These are phyloP conservation scores for Macrolepiota albuminosa DNA, from an alignment of 768 basidiomycete species.

Conservation along the genomic window DNA sequence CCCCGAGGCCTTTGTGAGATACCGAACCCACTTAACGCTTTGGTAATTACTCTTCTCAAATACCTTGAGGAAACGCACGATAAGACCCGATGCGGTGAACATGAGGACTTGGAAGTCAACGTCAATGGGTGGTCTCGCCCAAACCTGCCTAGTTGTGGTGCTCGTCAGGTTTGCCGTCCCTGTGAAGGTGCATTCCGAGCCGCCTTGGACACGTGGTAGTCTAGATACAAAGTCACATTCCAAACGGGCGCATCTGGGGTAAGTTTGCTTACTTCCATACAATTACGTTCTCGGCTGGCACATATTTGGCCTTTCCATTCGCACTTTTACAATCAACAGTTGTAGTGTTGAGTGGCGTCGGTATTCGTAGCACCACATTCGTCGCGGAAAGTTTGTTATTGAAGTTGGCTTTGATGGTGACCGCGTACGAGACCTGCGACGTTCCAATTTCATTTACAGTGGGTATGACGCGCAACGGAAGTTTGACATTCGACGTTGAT, in stretches of 20 bases:
- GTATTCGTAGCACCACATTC: conserved; percentile 88
- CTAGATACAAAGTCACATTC: conserved; percentile 35
- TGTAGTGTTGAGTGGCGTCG: conserved; percentile 94
- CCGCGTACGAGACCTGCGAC: conserved; percentile 83
- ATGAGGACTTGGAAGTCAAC: conserved; percentile 99
- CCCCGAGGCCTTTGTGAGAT: conserved; percentile 91
- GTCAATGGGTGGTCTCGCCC: conserved; percentile 97
- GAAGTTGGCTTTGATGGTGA: conserved; percentile 87
- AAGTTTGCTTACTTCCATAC: conserved; percentile 86
- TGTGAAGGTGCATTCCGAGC: conserved; percentile 81
- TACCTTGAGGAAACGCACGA: conserved; percentile 96
- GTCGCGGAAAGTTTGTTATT: conserved; percentile 90
- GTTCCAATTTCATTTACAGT: conserved; percentile 94
- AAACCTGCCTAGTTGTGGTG: conserved; percentile 90
- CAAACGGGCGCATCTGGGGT: not conserved
- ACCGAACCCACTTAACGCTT: conserved; percentile 94
- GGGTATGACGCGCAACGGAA: conserved; percentile 85
- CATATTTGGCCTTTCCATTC: conserved; percentile 95
- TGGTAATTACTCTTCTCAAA: conserved; percentile 96
- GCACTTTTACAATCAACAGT: conserved; percentile 88
- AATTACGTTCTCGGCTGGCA: conserved; percentile 92
- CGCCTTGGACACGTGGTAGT: conserved; percentile 89
- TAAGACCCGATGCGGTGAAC: conserved; percentile 95
- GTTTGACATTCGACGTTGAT: conserved; percentile 91
- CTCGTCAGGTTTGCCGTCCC: conserved; percentile 80